A percentile compares a stretch with the other conserved stretches of the same genome.
Evolutionary conservation across 2,329 filamentous ascomycete genomes (phyloP).

Genomic region (Arthrobotrys megalospora): DNA sequence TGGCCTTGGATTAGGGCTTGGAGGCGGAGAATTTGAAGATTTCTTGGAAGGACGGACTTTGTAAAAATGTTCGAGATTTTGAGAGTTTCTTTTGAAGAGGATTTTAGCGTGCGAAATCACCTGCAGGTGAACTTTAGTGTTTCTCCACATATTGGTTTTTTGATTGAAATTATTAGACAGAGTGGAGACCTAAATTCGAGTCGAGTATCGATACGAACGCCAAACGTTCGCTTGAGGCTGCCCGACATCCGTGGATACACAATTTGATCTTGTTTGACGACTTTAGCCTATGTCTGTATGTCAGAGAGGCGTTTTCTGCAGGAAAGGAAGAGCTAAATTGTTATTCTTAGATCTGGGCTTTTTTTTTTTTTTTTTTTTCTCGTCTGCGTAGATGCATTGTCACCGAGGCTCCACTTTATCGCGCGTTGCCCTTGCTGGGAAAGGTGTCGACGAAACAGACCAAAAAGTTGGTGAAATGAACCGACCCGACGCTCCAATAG

Average conservation of each 20-base stretch:
- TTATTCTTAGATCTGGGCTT: conserved; percentile 50
- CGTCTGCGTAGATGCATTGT: conserved; percentile 18
- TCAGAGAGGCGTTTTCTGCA: conserved; percentile 44
- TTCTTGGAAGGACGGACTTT: neutral
- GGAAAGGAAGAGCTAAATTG: conserved; percentile 20
- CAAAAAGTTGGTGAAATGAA: conserved; percentile 56
- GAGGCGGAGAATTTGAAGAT: conserved; percentile 41
- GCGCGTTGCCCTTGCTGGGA: conserved; percentile 56
- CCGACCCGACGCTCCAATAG: conserved; percentile 52
- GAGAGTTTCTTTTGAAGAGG: conserved; percentile 20
- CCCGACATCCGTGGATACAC: conserved; percentile 53
- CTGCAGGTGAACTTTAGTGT: conserved; percentile 6
- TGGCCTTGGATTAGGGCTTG: conserved; percentile 7
- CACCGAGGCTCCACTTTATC: conserved; percentile 33
- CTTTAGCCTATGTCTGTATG: conserved; percentile 43
- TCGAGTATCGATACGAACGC: conserved; percentile 39
- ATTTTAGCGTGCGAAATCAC: conserved; percentile 4
- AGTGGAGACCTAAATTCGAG: conserved; percentile 6
- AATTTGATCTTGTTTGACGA: conserved; percentile 31
- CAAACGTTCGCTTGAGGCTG: conserved; percentile 59
- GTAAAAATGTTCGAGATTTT: conserved; percentile 19
- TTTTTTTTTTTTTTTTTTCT: conserved; percentile 14
- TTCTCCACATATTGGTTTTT: conserved; percentile 20
- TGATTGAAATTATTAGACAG: conserved; percentile 3
- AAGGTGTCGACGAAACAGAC: conserved; percentile 17